Conservation (phyloP, 192 early-diverging fungal genomes). For the Coemansia sp. region DNA sequence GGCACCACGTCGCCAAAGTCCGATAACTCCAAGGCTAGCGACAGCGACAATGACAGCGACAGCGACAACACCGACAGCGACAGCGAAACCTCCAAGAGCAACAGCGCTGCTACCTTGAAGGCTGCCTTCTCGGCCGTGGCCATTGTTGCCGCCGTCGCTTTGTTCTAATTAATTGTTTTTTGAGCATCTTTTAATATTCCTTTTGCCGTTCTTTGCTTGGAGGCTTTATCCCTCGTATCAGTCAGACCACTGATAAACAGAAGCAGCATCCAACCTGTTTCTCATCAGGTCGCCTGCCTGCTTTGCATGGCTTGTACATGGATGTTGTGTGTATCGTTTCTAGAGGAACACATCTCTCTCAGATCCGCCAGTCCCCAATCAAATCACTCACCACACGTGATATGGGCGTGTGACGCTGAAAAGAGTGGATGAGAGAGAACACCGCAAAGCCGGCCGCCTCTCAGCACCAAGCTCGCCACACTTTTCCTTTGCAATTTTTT, state of each 20-base stretch:
- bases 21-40: neutral
- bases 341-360: neutral
- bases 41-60: slow-evolving; percentile 1
- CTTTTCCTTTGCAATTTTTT: neutral
- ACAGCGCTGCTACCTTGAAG: slow-evolving; percentile 28
- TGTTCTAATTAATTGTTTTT: slow-evolving; percentile 25
- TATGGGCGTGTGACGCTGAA: neutral
- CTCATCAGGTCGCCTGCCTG: neutral
- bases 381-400: neutral
- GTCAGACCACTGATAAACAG: neutral
- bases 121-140: slow-evolving; percentile 31
- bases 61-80: slow-evolving; percentile 2
- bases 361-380: neutral
- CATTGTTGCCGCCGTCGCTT: slow-evolving; percentile 35
- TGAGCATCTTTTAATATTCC: neutral
- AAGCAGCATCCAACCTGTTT: neutral
- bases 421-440: neutral
- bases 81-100: slow-evolving; percentile 2
- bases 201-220: neutral
- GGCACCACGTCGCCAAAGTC: neutral
- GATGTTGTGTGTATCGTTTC: neutral
- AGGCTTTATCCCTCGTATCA: neutral
- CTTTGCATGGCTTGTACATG: neutral
- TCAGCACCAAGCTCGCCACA: neutral
- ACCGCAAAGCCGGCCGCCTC: too few species aligned